Evolutionary conservation across 2,329 filamentous ascomycete genomes (phyloP).

Genomic region (Harringtonia aguacate): DNA sequence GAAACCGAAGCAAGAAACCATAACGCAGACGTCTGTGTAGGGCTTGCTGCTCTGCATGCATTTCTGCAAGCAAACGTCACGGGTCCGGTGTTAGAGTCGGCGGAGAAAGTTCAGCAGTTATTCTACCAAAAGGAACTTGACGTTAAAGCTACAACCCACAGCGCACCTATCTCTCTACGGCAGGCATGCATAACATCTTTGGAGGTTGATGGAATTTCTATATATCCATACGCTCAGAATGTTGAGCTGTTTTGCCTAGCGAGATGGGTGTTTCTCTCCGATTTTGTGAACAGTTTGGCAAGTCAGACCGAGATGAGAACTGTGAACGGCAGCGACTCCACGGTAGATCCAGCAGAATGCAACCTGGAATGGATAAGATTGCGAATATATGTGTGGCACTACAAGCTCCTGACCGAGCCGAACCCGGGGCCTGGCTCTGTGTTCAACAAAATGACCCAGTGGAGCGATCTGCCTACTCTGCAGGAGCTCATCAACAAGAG

Average conservation of each 20-base stretch:
- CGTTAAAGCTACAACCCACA: neutral
- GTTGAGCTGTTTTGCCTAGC: conserved; percentile 78
- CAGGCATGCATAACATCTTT: conserved; percentile 57
- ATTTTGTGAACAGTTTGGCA: neutral
- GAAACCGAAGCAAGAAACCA: neutral
- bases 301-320: neutral
- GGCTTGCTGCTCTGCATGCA: conserved; percentile 59
- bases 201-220: conserved; percentile 72
- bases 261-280: conserved; percentile 17
- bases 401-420: conserved; percentile 48
- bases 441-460: conserved; percentile 45
- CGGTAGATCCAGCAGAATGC: conserved; percentile 18
- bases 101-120: conserved; percentile 19
- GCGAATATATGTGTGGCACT: conserved; percentile 61
- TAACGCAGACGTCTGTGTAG: conserved; percentile 30
- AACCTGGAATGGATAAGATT: conserved; percentile 52
- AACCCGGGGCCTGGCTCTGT: conserved; percentile 41
- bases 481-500: conserved; percentile 35
- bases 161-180: conserved; percentile 27
- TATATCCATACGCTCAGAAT: conserved; percentile 74
- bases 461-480: conserved; percentile 48
- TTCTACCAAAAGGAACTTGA: conserved; percentile 17
- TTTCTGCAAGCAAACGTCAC: conserved; percentile 86
- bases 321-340: conserved; percentile 12
- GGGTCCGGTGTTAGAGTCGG: conserved; percentile 58